Evolutionary conservation across 1,284 basidiomycete genomes (phyloP).

Genomic region (Pisolithus thermaeus): DNA sequence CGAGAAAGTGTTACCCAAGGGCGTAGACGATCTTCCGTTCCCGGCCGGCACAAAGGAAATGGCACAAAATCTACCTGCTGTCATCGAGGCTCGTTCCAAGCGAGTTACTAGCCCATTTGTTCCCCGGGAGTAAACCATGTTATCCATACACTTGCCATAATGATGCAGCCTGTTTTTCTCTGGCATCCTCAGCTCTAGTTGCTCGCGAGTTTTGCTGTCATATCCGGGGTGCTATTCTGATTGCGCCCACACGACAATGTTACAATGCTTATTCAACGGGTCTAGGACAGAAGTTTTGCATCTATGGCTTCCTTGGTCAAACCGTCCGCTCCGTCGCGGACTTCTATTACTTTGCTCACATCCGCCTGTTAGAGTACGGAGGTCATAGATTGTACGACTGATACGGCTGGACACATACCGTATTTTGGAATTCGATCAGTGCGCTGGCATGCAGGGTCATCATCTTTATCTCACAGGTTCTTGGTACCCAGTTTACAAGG

Average conservation of each 20-base stretch:
- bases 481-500: slow-evolving; percentile 83
- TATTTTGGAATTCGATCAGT: slow-evolving; percentile 72
- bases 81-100: slow-evolving; percentile 65
- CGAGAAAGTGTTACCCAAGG: slow-evolving; percentile 79
- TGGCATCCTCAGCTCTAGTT: too few relatives aligned
- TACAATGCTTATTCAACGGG: too few relatives aligned
- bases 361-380: slow-evolving; percentile 45
- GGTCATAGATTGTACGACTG: slow-evolving; percentile 1
- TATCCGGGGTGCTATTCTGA: too few relatives aligned
- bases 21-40: slow-evolving; percentile 83
- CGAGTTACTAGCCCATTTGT: slow-evolving; percentile 69
- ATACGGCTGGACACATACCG: slow-evolving; percentile 40
- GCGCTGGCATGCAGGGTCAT: slow-evolving; percentile 83
- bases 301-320: slow-evolving; percentile 72
- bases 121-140: slow-evolving; percentile 54
- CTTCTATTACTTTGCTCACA: slow-evolving; percentile 71
- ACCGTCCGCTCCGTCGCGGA: slow-evolving; percentile 74
- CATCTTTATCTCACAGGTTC: slow-evolving; percentile 65
- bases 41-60: slow-evolving; percentile 85
- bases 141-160: slow-evolving; percentile 6
- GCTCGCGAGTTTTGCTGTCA: too few relatives aligned
- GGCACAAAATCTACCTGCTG: slow-evolving; percentile 56
- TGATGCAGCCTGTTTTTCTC: not conserved
- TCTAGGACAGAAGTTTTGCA: slow-evolving; percentile 42
- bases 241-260: too few relatives aligned